Evolutionary conservation across 2,329 filamentous ascomycete species (phyloP), one percentile per base, ranked within the genome.

Genomic region (Diaporthe destruens): DNA sequence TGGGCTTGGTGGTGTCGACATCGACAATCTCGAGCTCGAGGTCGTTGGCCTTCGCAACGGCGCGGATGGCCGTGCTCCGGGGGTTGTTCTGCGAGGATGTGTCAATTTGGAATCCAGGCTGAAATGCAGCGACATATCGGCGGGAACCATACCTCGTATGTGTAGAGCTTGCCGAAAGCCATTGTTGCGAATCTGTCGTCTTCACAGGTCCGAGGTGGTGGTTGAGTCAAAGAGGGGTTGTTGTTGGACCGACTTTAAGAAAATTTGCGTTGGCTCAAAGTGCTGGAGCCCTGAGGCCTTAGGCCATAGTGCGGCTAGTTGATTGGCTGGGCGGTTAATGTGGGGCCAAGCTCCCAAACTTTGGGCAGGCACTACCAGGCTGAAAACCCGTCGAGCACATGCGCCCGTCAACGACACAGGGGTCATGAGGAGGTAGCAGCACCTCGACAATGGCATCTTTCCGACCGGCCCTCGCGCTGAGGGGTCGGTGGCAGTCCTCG

Each of bases 121-220:
- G 14, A 14, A 11, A 3, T 20, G 3, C 25, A 3, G 29, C 32
- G 29, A 12, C 1, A 25, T 18, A 14, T 23, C 4, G 23, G 32
- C 67, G 8, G 39, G 29, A 51, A 71, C 74, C 84, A 79, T 92
- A 97, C 96, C 87, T 90, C 84, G 85, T 90, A 91, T 84, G 93
- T 93, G 91, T 96, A 98, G 82, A 99, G 91, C 89, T 97, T 99
- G 88, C 96, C 96, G 90, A 99, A 98, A 83, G 94, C 89, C 93
- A 97, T 97, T 85, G 90, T 94, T 87, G 83, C 81, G 82, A 80
- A 77, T 76, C 76, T 11, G 74, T 78, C 47, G 61, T 66, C 61
- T 71, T 72, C 69, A 70, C 76, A 53, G 16, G 4, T 71, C 71
- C 63, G 72, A 75, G 69, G 72, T 70, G 71, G 29, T 74, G 57